Evolutionary conservation across 331 rosid species (phyloP).

Genomic region (Rhamnella rubrinervis): DNA sequence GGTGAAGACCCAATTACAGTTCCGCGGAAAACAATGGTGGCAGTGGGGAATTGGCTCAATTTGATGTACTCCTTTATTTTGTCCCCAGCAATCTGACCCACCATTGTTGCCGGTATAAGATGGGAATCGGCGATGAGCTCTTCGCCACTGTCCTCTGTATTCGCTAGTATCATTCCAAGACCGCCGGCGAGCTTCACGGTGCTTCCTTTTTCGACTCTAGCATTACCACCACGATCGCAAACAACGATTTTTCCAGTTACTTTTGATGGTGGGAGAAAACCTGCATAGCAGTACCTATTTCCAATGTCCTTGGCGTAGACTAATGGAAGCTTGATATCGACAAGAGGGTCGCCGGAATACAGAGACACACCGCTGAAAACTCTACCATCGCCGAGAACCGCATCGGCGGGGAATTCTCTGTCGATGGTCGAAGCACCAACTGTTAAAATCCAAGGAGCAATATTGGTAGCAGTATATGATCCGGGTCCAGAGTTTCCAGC

Average conservation of each 20-base stretch:
- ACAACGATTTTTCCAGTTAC: constrained; percentile 81
- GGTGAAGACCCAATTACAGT: constrained; percentile 72
- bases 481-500: constrained; percentile 85
- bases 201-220: constrained; percentile 78
- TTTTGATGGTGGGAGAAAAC: constrained; percentile 43
- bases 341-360: constrained; percentile 55
- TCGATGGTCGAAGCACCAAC: constrained; percentile 88
- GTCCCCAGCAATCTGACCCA: constrained; percentile 67
- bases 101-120: constrained; percentile 78
- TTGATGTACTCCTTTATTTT: constrained; percentile 54
- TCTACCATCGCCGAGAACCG: constrained; percentile 61
- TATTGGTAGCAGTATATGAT: constrained; percentile 62
- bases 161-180: constrained; percentile 62
- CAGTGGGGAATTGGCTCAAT: constrained; percentile 41
- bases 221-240: constrained; percentile 86
- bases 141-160: constrained; percentile 60
- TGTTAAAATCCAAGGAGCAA: constrained; percentile 90
- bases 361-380: constrained; percentile 65
- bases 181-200: constrained; percentile 80
- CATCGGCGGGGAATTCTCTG: constrained; percentile 80
- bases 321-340: constrained; percentile 50
- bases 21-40: constrained; percentile 59
- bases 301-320: constrained; percentile 62
- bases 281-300: constrained; percentile 47
- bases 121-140: constrained; percentile 90